phyloP scores from a whole-genome alignment of 148 eudicot genomes.

The Limonium bicolor region DNA sequence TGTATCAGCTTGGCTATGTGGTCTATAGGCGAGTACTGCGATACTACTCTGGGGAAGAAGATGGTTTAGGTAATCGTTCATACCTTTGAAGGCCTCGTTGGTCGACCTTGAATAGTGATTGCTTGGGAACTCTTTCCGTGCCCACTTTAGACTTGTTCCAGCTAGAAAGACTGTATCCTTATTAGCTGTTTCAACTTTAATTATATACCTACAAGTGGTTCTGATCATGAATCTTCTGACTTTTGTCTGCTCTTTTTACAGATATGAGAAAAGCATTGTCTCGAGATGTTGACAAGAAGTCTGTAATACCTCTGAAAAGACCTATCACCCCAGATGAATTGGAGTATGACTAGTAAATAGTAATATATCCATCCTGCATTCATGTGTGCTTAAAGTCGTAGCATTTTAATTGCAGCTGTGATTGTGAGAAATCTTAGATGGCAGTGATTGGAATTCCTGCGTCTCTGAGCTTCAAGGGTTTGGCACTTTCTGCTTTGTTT shows the following conservation, averaged over 20 bases:
- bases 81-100: neutral
- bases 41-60: constrained; percentile 97
- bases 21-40: constrained; percentile 88
- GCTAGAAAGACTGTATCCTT: too few species aligned
- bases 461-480: too few species aligned
- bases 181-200: too few species aligned
- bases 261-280: constrained; percentile 68
- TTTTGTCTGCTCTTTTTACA: constrained; percentile 8
- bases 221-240: neutral
- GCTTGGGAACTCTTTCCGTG: neutral
- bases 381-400: too few species aligned
- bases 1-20: constrained; percentile 75
- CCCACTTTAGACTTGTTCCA: neutral
- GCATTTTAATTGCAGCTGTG: too few species aligned
- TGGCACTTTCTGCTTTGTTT: too few species aligned
- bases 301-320: constrained; percentile 46
- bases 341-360: constrained; percentile 56
- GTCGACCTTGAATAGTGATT: neutral
- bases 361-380: too few species aligned
- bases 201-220: too few species aligned
- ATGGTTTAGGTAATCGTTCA: constrained; percentile 64
- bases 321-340: constrained; percentile 56
- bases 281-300: constrained; percentile 52
- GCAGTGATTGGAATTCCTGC: too few species aligned
- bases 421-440: too few species aligned